A percentile compares a stretch with the other conserved stretches of the same genome.
phyloP scores from a whole-genome alignment of 768 basidiomycete species.

The Leucosporidium creatinivorum region DNA sequence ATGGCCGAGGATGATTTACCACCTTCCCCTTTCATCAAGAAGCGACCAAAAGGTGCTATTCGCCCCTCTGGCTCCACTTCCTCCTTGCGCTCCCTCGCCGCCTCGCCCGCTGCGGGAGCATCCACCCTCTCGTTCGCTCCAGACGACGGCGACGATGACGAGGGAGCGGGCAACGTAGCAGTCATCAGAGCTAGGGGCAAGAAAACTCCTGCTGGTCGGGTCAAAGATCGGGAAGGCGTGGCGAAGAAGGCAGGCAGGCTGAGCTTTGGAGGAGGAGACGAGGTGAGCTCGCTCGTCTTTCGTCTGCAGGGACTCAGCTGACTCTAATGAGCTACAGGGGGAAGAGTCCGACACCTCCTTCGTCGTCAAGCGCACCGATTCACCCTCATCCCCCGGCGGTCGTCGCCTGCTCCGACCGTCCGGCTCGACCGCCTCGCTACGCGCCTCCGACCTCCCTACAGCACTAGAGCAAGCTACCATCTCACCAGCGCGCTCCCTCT shows the following conservation, averaged over 20 bases:
- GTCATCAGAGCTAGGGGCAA: constrained; percentile 22
- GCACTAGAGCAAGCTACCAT: neutral
- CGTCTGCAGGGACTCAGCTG: neutral
- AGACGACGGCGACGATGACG: constrained; percentile 2
- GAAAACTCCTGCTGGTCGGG: constrained; percentile 20
- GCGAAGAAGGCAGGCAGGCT: constrained; percentile 3
- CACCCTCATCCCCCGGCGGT: neutral
- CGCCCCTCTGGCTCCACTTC: constrained; percentile 11
- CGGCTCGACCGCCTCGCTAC: constrained; percentile 1
- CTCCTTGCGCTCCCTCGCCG: neutral
- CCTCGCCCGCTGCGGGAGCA: neutral
- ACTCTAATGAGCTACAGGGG: neutral
- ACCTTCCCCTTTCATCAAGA: constrained; percentile 10
- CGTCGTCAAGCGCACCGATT: constrained; percentile 22
- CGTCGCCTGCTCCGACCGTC: constrained; percentile 15
- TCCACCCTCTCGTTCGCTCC: constrained; percentile 7
- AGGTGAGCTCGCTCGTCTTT: neutral
- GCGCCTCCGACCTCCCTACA: neutral
- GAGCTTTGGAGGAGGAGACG: constrained; percentile 12
- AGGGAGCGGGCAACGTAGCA: constrained; percentile 14
- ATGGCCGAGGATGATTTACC: constrained; percentile 12
- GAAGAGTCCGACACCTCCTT: neutral
- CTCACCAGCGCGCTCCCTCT: constrained; percentile 19
- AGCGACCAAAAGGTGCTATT: constrained; percentile 4
- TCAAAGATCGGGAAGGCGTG: constrained; percentile 15